phyloP scores from a whole-genome alignment of 306 rosid genomes.

The Benincasa hispida region DNA sequence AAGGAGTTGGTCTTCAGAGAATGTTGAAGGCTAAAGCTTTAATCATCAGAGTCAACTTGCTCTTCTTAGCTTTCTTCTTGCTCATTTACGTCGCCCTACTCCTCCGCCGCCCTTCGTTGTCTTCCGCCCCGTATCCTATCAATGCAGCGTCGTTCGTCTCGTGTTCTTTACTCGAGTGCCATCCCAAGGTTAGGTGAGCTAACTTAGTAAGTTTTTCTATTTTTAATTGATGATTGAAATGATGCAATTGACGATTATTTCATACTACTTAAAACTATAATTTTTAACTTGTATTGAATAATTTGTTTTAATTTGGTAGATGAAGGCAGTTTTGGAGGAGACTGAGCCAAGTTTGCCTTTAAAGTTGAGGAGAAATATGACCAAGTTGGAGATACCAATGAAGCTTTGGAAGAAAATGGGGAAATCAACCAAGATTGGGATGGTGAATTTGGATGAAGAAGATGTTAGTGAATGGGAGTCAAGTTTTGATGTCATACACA shows the following conservation, averaged over 20 bases:
- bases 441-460: constrained; percentile 56
- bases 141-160: constrained; percentile 58
- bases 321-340: constrained; percentile 51
- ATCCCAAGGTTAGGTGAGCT: constrained; percentile 97
- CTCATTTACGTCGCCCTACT: constrained; percentile 46
- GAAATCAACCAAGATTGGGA: constrained; percentile 60
- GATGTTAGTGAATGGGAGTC: constrained; percentile 44
- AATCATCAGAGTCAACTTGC: constrained; percentile 53
- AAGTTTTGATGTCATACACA: constrained; percentile 12
- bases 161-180: constrained; percentile 71
- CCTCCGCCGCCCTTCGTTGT: constrained; percentile 66
- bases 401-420: constrained; percentile 33
- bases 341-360: neutral
- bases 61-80: constrained; percentile 50
- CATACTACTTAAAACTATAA: too few relatives aligned
- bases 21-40: constrained; percentile 58
- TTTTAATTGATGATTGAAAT: neutral
- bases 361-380: constrained; percentile 21
- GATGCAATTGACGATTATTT: too few relatives aligned
- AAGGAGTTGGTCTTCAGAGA: constrained; percentile 31
- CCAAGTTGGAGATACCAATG: constrained; percentile 37
- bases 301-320: constrained; percentile 1
- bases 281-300: neutral
- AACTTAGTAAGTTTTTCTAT: neutral
- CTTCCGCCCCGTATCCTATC: constrained; percentile 34